phyloP scores from a whole-genome alignment of 768 basidiomycete species.

The Podaxis pistillaris region DNA sequence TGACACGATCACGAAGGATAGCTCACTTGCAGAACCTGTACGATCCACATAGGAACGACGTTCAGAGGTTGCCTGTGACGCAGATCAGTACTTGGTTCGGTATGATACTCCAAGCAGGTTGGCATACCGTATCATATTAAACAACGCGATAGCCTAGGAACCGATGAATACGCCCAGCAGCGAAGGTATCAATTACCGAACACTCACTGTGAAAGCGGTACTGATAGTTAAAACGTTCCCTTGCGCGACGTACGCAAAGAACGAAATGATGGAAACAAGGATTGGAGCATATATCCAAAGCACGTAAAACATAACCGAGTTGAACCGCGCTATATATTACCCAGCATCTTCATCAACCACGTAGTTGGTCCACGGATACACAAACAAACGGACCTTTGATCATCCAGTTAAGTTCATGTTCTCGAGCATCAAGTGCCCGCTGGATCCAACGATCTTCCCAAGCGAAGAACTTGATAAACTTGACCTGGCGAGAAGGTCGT shows the following conservation, averaged over 20 bases:
- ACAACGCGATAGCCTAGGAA: conserved; percentile 69
- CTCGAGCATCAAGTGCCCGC: conserved; percentile 60
- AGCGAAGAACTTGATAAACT: conserved; percentile 84
- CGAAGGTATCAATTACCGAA: neutral
- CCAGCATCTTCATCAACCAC: neutral
- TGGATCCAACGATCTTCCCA: conserved; percentile 79
- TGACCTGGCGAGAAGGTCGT: conserved; percentile 37
- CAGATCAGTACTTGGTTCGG: neutral
- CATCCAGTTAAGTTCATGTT: conserved; percentile 75
- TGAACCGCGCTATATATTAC: conserved; percentile 53
- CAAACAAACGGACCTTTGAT: conserved; percentile 49
- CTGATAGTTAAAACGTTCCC: conserved; percentile 76
- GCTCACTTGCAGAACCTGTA: conserved; percentile 66
- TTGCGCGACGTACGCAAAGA: conserved; percentile 68
- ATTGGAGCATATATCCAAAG: conserved; percentile 80
- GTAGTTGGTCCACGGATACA: neutral
- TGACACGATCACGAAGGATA: neutral
- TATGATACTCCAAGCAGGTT: neutral
- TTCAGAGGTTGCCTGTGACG: conserved; percentile 61
- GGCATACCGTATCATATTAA: conserved; percentile 76
- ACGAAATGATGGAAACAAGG: conserved; percentile 76
- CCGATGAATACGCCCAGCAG: neutral
- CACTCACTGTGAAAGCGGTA: conserved; percentile 77
- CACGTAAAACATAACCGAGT: conserved; percentile 66
- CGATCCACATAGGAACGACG: conserved; percentile 76